Percentiles rank a stretch among this genome's conserved stretches.
These are phyloP conservation scores for Paecilomyces niveus DNA, from an alignment of 2,329 filamentous ascomycete genomes.

Conservation along the genomic window DNA sequence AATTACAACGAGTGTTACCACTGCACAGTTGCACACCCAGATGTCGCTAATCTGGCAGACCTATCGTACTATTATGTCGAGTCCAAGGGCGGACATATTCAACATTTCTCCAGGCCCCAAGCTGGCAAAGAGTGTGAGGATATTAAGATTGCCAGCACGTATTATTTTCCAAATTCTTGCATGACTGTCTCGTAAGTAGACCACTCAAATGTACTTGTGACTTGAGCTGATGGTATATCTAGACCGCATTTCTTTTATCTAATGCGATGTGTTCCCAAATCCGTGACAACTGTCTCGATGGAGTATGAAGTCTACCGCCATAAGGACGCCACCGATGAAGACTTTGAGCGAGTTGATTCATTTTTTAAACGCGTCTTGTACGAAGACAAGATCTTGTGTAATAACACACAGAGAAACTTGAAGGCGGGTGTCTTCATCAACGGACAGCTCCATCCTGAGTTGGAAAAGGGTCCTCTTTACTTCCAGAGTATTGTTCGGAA, in stretches of 20 bases:
- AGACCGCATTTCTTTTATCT: slow-evolving; percentile 59
- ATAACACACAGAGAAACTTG: slow-evolving; percentile 53
- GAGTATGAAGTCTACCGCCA: slow-evolving; percentile 58
- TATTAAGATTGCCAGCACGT: slow-evolving; percentile 31
- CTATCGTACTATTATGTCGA: slow-evolving; percentile 50
- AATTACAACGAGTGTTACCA: slow-evolving; percentile 63
- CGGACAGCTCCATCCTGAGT: slow-evolving; percentile 55
- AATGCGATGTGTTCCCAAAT: slow-evolving; percentile 53
- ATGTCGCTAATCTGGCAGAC: slow-evolving; percentile 51
- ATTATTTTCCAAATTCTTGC: slow-evolving; percentile 24
- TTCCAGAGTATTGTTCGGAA: slow-evolving; percentile 50
- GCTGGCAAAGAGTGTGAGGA: slow-evolving; percentile 39
- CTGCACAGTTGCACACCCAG: slow-evolving; percentile 53
- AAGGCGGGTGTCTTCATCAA: slow-evolving; percentile 56
- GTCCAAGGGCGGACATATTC: slow-evolving; percentile 43
- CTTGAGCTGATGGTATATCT: not conserved
- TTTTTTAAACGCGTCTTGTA: slow-evolving; percentile 59
- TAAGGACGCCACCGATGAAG: slow-evolving; percentile 51
- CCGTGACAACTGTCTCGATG: slow-evolving; percentile 48
- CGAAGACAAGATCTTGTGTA: slow-evolving; percentile 58
- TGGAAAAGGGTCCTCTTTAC: slow-evolving; percentile 53
- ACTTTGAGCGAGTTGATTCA: slow-evolving; percentile 50
- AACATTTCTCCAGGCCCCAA: slow-evolving; percentile 44
- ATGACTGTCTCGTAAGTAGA: slow-evolving; percentile 27
- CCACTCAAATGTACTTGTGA: slow-evolving; percentile 11